These are phyloP conservation scores for Warburgia ugandensis DNA, from an alignment of 164 flowering plant species.

Conservation along the genomic window DNA sequence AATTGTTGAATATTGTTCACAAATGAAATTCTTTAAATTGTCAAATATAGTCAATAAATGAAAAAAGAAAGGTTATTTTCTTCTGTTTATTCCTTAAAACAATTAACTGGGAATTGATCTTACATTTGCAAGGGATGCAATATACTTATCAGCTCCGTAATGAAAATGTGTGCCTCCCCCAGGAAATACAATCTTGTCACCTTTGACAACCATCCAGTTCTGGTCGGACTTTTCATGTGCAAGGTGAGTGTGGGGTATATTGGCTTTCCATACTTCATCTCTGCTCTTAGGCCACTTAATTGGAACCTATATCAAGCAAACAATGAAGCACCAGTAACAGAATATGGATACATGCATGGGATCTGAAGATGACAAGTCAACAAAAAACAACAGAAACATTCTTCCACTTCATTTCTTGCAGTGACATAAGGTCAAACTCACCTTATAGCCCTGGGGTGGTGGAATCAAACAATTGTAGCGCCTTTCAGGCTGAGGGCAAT, in stretches of 20 bases:
- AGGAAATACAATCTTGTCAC: conserved; percentile 72
- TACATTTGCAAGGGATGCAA: conserved; percentile 72
- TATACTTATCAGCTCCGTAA: conserved; percentile 86
- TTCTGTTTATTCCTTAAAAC: neutral
- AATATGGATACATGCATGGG: too few relatives aligned
- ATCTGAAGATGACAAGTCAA: too few relatives aligned
- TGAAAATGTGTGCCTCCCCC: conserved; percentile 97
- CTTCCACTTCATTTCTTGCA: neutral
- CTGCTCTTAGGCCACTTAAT: conserved; percentile 93
- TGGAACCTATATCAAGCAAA: conserved; percentile 51
- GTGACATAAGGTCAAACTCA: conserved; percentile 14
- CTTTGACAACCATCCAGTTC: conserved; percentile 96
- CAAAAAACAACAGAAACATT: too few relatives aligned
- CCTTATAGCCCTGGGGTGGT: conserved; percentile 89
- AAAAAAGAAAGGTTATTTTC: neutral
- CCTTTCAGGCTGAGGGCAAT: conserved; percentile 78
- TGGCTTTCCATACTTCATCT: conserved; percentile 90
- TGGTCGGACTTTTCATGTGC: conserved; percentile 89
- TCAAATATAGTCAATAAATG: neutral
- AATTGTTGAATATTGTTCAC: neutral
- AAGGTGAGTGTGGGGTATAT: conserved; percentile 93
- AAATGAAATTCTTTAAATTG: too few relatives aligned
- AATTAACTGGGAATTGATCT: conserved; percentile 23
- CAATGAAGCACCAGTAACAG: neutral
- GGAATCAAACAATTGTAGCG: conserved; percentile 85